These are phyloP conservation scores for Trichoderma semiorbis DNA, from an alignment of 2,329 filamentous ascomycete species.

Conservation along the genomic window DNA sequence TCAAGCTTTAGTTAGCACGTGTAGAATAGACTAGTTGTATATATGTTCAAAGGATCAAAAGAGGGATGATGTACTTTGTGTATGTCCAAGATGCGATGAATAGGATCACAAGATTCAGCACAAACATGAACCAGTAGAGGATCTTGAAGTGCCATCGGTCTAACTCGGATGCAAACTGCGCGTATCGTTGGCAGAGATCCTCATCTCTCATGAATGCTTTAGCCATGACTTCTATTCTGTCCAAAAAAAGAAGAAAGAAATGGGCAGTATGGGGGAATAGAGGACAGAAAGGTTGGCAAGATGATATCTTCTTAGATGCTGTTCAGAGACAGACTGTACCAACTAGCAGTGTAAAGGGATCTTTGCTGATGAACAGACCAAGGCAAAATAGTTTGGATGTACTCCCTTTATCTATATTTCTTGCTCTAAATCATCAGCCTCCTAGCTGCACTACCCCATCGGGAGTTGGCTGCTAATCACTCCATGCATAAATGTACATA, in stretches of 20 bases:
- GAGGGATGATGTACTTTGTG: slow-evolving; percentile 30
- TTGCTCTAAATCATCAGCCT: not conserved
- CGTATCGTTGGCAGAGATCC: slow-evolving; percentile 39
- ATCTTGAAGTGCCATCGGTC: slow-evolving; percentile 41
- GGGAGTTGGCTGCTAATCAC: not conserved
- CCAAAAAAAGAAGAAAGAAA: no score
- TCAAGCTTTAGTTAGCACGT: not conserved
- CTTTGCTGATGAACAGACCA: not conserved
- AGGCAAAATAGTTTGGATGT: not conserved
- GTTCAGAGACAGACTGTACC: no score
- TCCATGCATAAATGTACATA: not conserved
- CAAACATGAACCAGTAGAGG: slow-evolving; percentile 47
- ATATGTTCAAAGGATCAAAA: not conserved
- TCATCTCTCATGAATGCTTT: not conserved
- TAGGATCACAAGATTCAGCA: slow-evolving; percentile 42
- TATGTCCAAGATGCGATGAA: slow-evolving; percentile 43
- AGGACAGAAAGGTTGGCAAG: not conserved
- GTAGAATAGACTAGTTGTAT: not conserved
- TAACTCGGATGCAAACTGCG: slow-evolving; percentile 43
- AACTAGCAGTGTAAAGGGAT: not conserved
- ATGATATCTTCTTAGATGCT: not conserved
- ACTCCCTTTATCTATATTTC: not conserved
- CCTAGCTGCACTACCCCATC: not conserved
- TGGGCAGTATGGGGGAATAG: no score
- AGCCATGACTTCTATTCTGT: not conserved